phyloP scores from a whole-genome alignment of 2,329 filamentous ascomycete species.

The Emergomyces africanus region DNA sequence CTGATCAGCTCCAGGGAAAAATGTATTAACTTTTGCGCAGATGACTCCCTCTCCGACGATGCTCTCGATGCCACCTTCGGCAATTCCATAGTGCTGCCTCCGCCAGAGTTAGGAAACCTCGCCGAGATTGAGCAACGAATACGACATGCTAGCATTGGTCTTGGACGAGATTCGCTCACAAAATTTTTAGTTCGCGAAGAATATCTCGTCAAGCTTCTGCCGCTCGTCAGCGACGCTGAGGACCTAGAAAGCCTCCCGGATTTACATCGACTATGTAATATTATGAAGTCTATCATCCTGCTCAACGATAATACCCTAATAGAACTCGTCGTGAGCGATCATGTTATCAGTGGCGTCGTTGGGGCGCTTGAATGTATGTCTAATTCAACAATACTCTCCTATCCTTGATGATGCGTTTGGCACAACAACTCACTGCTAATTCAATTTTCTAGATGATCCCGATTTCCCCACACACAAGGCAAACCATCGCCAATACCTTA shows the following conservation, averaged over 20 bases:
- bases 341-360: conserved; percentile 80
- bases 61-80: conserved; percentile 55
- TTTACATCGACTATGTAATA: conserved; percentile 85
- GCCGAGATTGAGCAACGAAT: conserved; percentile 75
- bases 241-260: conserved; percentile 79
- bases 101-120: conserved; percentile 69
- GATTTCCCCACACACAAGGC: conserved; percentile 97
- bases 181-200: conserved; percentile 78
- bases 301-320: conserved; percentile 93
- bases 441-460: conserved; percentile 54
- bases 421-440: conserved; percentile 18
- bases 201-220: conserved; percentile 77
- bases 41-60: conserved; percentile 84
- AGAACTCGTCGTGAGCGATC: conserved; percentile 82
- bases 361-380: conserved; percentile 73
- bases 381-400: background rate
- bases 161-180: conserved; percentile 72
- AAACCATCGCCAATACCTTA: conserved; percentile 87
- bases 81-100: conserved; percentile 59
- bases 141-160: conserved; percentile 54
- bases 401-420: background rate
- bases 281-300: conserved; percentile 92
- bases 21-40: conserved; percentile 28
- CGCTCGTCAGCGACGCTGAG: conserved; percentile 77
- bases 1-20: background rate